A percentile compares a stretch with the other conserved stretches of the same genome.
Conservation (phyloP, 176 grass and related monocot species). For the Luzula sylvatica region DNA sequence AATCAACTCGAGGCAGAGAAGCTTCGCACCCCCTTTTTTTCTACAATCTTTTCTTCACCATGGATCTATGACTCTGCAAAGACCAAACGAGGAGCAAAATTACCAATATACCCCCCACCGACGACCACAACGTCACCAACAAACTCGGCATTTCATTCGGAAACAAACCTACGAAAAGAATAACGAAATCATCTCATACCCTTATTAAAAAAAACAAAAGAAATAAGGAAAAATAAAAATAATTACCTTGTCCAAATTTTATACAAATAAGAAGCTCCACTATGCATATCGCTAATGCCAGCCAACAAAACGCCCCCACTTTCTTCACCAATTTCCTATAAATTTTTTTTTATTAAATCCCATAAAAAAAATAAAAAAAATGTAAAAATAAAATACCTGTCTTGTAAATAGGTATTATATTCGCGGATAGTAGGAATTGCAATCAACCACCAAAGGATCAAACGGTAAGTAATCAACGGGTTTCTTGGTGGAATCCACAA, state of each 20-base stretch:
- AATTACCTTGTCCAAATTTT: conserved; percentile 79
- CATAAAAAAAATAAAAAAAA: background rate
- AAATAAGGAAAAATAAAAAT: background rate
- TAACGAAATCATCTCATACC: background rate
- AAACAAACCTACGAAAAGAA: conserved; percentile 57
- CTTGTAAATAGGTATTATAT: conserved; percentile 97
- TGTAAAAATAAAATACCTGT: conserved; percentile 49
- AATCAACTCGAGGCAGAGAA: conserved; percentile 23
- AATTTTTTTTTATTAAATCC: conserved; percentile 11
- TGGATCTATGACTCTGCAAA: conserved; percentile 55
- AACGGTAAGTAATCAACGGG: conserved; percentile 71
- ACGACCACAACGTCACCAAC: conserved; percentile 62
- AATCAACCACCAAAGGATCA: conserved; percentile 97
- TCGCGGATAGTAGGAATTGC: conserved; percentile 95
- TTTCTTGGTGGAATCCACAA: conserved; percentile 93
- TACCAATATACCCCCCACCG: conserved; percentile 24
- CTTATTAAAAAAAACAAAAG: conserved; percentile 4
- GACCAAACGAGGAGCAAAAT: conserved; percentile 75
- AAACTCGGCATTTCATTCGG: conserved; percentile 73
- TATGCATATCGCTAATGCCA: conserved; percentile 93
- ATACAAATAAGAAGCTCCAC: conserved; percentile 92
- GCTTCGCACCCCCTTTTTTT: background rate
- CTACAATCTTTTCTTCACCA: conserved; percentile 64
- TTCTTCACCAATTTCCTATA: conserved; percentile 91
- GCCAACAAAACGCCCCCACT: conserved; percentile 94